A percentile compares a stretch with the other conserved stretches of the same genome.
These are phyloP conservation scores for Colletotrichum liriopes DNA, from an alignment of 2,329 filamentous ascomycete genomes.

Conservation along the genomic window DNA sequence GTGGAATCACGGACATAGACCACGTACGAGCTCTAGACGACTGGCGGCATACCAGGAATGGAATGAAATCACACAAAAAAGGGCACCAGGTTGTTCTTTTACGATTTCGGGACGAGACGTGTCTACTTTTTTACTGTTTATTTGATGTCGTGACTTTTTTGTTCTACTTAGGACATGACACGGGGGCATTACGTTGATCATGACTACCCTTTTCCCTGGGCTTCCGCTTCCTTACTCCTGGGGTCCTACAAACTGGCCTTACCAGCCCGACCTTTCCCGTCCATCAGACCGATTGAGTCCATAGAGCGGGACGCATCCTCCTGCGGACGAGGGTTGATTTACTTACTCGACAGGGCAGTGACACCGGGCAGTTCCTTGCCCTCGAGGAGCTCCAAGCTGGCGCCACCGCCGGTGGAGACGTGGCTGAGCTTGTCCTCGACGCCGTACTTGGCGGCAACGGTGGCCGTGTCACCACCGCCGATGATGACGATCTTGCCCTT, in stretches of 20 bases:
- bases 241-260: constrained; percentile 55
- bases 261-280: constrained; percentile 51
- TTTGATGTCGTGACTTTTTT: constrained; percentile 34
- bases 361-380: constrained; percentile 98
- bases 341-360: constrained; percentile 86
- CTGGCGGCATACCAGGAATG: constrained; percentile 36
- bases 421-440: constrained; percentile 98
- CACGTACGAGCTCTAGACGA: constrained; percentile 32
- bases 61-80: constrained; percentile 26
- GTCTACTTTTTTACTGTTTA: constrained; percentile 23
- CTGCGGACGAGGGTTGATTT: constrained; percentile 50
- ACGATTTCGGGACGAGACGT: constrained; percentile 2
- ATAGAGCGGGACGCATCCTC: constrained; percentile 20
- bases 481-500: constrained; percentile 97
- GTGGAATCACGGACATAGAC: constrained; percentile 32
- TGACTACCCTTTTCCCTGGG: constrained; percentile 17
- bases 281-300: constrained; percentile 49
- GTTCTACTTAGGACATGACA: constrained; percentile 35
- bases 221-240: constrained; percentile 25
- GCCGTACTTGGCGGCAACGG: constrained; percentile 96
- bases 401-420: constrained; percentile 96
- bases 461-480: constrained; percentile 97
- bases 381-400: constrained; percentile 95
- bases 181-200: constrained; percentile 41
- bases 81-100: neutral